A percentile compares a stretch with the other conserved stretches of the same genome.
Evolutionary conservation across 306 rosid genomes (phyloP).

Genomic region (Biancaea sappan): DNA sequence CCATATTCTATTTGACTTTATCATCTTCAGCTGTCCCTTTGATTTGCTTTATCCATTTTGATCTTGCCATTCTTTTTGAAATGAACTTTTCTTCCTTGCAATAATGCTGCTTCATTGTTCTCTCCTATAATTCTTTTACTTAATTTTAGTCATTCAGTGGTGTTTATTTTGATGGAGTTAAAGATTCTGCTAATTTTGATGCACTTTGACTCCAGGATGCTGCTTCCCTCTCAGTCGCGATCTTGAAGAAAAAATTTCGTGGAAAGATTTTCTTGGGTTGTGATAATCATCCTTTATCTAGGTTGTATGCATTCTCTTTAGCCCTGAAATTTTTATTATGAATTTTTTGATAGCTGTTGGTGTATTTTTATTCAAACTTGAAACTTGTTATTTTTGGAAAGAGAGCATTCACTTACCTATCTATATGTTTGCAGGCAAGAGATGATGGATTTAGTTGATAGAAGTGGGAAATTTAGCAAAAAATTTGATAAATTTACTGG

Average conservation of each 20-base stretch:
- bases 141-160: conserved; percentile 1
- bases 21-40: neutral
- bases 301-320: conserved; percentile 45
- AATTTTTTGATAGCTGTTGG: neutral
- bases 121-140: neutral
- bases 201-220: conserved; percentile 70
- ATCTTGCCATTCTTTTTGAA: conserved; percentile 8
- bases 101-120: conserved; percentile 2
- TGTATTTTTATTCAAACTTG: neutral
- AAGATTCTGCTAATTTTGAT: conserved; percentile 31
- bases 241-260: conserved; percentile 70
- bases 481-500: conserved; percentile 77
- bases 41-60: conserved; percentile 5
- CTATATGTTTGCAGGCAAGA: conserved; percentile 71
- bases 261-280: conserved; percentile 81
- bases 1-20: neutral
- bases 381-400: too few relatives aligned
- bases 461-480: conserved; percentile 81
- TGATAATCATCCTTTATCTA: conserved; percentile 90
- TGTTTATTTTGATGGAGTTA: conserved; percentile 21
- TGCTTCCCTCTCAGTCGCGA: conserved; percentile 76
- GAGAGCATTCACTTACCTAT: conserved; percentile 19
- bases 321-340: conserved; percentile 1
- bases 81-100: neutral
- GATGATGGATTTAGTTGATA: conserved; percentile 77